Evolutionary conservation across 208 protist genomes (phyloP).

Genomic region (Acanthamoeba sp.): DNA sequence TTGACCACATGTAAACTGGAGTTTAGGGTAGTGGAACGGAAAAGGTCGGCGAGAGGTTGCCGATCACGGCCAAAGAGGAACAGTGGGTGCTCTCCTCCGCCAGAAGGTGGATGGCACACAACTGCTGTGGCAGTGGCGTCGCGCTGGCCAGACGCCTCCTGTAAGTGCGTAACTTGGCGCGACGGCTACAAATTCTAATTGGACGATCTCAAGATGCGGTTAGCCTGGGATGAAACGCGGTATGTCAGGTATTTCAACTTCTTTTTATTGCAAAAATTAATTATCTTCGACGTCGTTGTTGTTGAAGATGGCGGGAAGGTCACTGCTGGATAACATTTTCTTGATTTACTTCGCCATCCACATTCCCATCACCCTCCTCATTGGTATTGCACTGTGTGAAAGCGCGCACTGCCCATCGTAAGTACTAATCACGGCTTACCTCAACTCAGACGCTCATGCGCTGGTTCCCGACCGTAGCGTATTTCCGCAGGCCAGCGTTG

Average conservation of each 20-base stretch:
- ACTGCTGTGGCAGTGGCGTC: conserved; percentile 13
- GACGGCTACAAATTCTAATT: too few relatives aligned
- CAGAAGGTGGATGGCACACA: neutral
- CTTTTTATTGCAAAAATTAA: too few relatives aligned
- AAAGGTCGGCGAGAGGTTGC: neutral
- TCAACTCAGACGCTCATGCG: conserved; percentile 19
- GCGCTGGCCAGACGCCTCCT: neutral
- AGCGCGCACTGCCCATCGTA: too few relatives aligned
- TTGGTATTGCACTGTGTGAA: too few relatives aligned
- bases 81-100: neutral
- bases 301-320: conserved; percentile 30
- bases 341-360: conserved; percentile 72
- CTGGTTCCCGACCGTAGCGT: neutral
- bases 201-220: too few relatives aligned
- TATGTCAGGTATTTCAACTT: too few relatives aligned
- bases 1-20: too few relatives aligned
- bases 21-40: neutral
- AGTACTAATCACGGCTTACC: too few relatives aligned
- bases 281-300: too few relatives aligned
- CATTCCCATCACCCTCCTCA: conserved; percentile 68
- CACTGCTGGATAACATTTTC: conserved; percentile 58
- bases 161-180: too few relatives aligned
- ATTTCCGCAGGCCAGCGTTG: neutral
- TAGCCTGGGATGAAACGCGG: too few relatives aligned
- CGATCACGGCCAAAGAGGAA: neutral